Percentiles rank a stretch among this genome's conserved stretches.
Conservation (phyloP, 2,329 filamentous ascomycete genomes). For the Aspergillus spinulosporus region DNA sequence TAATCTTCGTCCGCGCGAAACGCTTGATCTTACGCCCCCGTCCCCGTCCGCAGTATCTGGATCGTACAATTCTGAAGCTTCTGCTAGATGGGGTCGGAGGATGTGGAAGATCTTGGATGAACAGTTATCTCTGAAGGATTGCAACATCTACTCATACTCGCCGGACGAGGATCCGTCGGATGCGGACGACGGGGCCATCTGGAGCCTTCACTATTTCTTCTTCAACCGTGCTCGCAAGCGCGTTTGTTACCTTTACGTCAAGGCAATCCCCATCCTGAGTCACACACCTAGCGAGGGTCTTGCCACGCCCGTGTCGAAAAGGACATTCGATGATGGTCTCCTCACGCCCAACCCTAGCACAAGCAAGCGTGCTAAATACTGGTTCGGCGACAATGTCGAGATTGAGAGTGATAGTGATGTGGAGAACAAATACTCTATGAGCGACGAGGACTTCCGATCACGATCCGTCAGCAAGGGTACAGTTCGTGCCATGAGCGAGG, state of each 20-base stretch:
- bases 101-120: constrained; percentile 94
- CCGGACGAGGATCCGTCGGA: constrained; percentile 89
- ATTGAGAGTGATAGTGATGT: constrained; percentile 45
- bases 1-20: constrained; percentile 71
- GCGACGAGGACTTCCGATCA: constrained; percentile 45
- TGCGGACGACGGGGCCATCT: constrained; percentile 90
- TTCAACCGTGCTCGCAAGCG: constrained; percentile 92
- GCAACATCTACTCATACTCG: constrained; percentile 84
- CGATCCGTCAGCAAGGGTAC: constrained; percentile 45
- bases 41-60: constrained; percentile 46
- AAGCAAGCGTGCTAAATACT: constrained; percentile 81
- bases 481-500: constrained; percentile 55
- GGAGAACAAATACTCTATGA: constrained; percentile 35
- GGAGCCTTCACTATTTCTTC: constrained; percentile 96
- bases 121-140: constrained; percentile 89
- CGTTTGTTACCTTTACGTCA: constrained; percentile 89
- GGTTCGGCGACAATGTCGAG: constrained; percentile 70
- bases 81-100: constrained; percentile 75
- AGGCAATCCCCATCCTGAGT: constrained; percentile 73
- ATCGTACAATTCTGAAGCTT: constrained; percentile 52
- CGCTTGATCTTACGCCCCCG: constrained; percentile 42
- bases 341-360: constrained; percentile 58
- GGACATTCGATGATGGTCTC: constrained; percentile 51
- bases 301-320: constrained; percentile 46
- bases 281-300: constrained; percentile 60